Base-by-base conservation (phyloP, 1,284 basidiomycete genomes). In the Hemileia vastatrix region DNA sequence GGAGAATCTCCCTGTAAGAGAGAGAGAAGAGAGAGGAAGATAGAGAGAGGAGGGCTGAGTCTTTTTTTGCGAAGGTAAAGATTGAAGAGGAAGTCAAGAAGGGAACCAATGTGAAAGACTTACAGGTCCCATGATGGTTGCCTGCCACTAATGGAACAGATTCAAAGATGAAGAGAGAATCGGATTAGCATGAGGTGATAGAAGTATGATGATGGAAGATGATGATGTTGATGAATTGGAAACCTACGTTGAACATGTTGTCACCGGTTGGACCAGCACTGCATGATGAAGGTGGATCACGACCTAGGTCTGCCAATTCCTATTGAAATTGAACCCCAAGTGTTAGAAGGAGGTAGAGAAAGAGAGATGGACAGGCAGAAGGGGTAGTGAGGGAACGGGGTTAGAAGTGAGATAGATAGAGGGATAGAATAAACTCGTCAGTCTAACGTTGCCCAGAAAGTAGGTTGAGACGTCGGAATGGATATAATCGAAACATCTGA, bases 71-170 rank as follows among this genome's bases (percentile, higher is more conserved):
- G n/a, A n/a, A n/a, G n/a, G n/a, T n/a, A n/a, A n/a, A n/a, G n/a
- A n/a, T n/a, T n/a, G n/a, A n/a, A n/a, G n/a, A n/a, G n/a, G n/a
- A n/a, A n/a, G n/a, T n/a, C n/a, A n/a, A n/a, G n/a, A n/a, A n/a
- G n/a, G n/a, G n/a, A n/a, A n/a, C n/a, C n/a, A n/a, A n/a, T n/a
- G n/a, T n/a, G n/a, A n/a, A n/a, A n/a, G n/a, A n/a, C n/a, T n/a
- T n/a, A n/a, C 67, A 88, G 91, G 91, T 58, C 91, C 91, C 91
- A 95, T 95, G 77, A 95, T 95, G 68, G 91, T 94, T 67, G 91
- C 91, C 77, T 93, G 90, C 91, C 92, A 63, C 45, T 54, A 56
- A 54, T 21, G 31, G 8, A 33, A 24, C 6, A 40, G 51, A 8
- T 6, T 19, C n/a, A 43, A 15, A 27, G 47, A 31, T 15, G 32